Base-by-base conservation (phyloP, 1,139 yeast genomes). In the Candida glucosophila region DNA sequence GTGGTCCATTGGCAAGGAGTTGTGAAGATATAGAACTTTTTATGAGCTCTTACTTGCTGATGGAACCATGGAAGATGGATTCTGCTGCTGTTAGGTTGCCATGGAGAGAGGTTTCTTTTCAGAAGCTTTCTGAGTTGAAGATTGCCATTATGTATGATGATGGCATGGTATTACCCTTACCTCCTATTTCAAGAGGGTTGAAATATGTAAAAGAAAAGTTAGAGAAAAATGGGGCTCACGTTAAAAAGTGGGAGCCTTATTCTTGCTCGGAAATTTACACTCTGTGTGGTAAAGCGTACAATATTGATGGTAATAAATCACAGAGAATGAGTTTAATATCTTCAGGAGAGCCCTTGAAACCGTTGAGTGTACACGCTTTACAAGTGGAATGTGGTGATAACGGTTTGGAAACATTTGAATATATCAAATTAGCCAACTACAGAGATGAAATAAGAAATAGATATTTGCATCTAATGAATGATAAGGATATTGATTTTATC, bases 381-480 rank as follows among this genome's bases (percentile, higher is more conserved):
- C 27, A 30, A 7, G 20, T 57, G 33, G 77, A 76, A 29, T 53
- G 58, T 14, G 78, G 77, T 27, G 65, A 64, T 29, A 47, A 55
- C 20, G 47, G 47, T 22, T 37, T 55, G 25, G 42, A 53, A 15
- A 49, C 52, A 12, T 34, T 49, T 4, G 70, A 64, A 31, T 52
- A 54, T 40, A 52, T 67, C 33, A 46, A 49, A 22, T 49, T 64
- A 34, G 58, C 57, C 32, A 36, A 42, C 23, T 43, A 48, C 26
- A 58, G 77, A 43, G 76, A 71, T 35, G 34, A 37, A 13, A 47
- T 68, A 39, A 63, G 69, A 44, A 58, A 60, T 32, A 58, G 58
- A 25, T 67, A 70, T 14, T 18, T 21, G 17, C 18, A 19, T 7
- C 21, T 14, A 6, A 5, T 27, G 6, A 24, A 27, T 14, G 15